Conservation (phyloP, 331 rosid genomes). For the Erythrophleum ivorense region DNA sequence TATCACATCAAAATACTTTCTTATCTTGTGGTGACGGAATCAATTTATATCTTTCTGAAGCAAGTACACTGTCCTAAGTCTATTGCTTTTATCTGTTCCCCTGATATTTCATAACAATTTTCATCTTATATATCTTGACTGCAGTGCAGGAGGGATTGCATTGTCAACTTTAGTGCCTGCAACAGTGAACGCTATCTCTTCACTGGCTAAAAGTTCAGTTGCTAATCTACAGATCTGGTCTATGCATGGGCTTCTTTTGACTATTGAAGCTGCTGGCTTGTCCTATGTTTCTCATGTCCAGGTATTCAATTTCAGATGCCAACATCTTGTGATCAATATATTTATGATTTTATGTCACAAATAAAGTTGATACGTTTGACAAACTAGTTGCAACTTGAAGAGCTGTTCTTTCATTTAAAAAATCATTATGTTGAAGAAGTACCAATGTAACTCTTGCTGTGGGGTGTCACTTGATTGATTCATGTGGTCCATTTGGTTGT, state of each 20-base stretch:
- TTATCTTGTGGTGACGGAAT: background rate
- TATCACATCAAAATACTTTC: slow-evolving; percentile 27
- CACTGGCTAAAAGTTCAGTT: slow-evolving; percentile 79
- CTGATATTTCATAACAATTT: slow-evolving; percentile 31
- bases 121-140: slow-evolving; percentile 49
- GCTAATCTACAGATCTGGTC: slow-evolving; percentile 92
- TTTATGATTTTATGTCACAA: slow-evolving; percentile 23
- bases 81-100: background rate
- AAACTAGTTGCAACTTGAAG: slow-evolving; percentile 22
- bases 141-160: slow-evolving; percentile 99
- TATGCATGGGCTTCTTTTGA: slow-evolving; percentile 96
- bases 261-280: slow-evolving; percentile 98
- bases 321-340: slow-evolving; percentile 34
- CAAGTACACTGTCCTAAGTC: background rate
- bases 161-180: slow-evolving; percentile 91
- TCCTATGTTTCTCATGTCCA: slow-evolving; percentile 97
- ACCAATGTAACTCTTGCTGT: slow-evolving; percentile 9
- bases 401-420: slow-evolving; percentile 23
- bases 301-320: slow-evolving; percentile 58
- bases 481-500: slow-evolving; percentile 29
- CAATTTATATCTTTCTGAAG: background rate
- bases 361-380: slow-evolving; percentile 32
- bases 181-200: slow-evolving; percentile 87
- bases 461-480: slow-evolving; percentile 33
- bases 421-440: slow-evolving; percentile 23